Evolutionary conservation across 2,329 filamentous ascomycete species (phyloP).

Genomic region (Trichoderma atrobrunneum): DNA sequence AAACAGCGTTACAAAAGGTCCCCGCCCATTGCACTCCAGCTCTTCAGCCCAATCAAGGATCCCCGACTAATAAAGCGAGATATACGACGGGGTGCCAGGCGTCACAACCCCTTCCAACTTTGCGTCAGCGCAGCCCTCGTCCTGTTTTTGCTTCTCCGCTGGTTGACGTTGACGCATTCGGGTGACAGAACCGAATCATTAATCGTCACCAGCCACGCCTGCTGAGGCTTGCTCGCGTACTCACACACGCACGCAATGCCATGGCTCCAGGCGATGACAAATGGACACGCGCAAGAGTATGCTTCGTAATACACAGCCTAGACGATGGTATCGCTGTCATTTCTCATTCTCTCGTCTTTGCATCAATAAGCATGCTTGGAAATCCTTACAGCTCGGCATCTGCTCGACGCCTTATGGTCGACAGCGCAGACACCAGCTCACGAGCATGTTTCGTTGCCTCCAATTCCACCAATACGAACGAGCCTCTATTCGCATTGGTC

Average conservation of each 20-base stretch:
- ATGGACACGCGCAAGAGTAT: neutral
- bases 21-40: neutral
- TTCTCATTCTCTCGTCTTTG: neutral
- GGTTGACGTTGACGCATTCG: neutral
- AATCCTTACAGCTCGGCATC: neutral
- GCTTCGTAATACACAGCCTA: neutral
- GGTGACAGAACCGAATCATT: neutral
- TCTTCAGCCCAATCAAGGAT: neutral
- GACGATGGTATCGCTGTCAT: neutral
- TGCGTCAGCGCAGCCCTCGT: neutral
- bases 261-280: neutral
- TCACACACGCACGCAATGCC: neutral
- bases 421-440: neutral
- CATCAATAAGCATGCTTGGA: neutral
- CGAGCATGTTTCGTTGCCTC: neutral
- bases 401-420: neutral
- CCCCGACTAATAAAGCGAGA: neutral
- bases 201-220: neutral
- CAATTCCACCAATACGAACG: neutral
- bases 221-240: neutral
- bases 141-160: neutral
- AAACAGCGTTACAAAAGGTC: constrained; percentile 7
- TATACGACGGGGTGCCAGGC: constrained; percentile 7
- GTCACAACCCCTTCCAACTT: neutral
- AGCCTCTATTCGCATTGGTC: neutral